Base-by-base conservation (phyloP, 768 basidiomycete genomes). In the Tremella yokohamensis region DNA sequence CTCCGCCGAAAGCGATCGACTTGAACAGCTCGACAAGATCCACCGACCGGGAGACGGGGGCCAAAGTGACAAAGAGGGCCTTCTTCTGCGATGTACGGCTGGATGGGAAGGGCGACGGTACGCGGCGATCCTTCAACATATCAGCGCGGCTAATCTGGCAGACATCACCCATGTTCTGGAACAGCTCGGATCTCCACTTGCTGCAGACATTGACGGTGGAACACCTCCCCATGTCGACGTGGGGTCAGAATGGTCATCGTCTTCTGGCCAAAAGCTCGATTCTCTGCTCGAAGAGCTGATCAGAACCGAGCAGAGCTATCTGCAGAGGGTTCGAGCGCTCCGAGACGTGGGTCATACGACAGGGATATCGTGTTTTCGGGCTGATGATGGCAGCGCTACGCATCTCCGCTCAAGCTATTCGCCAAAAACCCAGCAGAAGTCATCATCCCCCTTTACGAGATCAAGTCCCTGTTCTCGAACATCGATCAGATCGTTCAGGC, bases 381-480 rank as follows among this genome's bases (percentile, higher is more conserved):
- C n/a, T n/a, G 9, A 48, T 19, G 22, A 48, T 44, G 2, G 18
- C 63, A 81, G 80, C 85, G 89, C 67, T 98, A 96, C 71, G 94
- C 93, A 34, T 87, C 90, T 73, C 96, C 92, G 8, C 80, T 99
- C 24, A 84, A 92, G 38, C 83, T 83, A 44, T 99, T 93, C 73
- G 84, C 94, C 19, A 83, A 84, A 54, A 85, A 82, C 74, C 88
- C 89, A 72, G 86, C 87, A 58, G 92, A 89, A 0, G 85, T 88
- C 37, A 89, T 99, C 66, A 83, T 99, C 45, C 87, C 88, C 0
- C 78, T 84, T 19, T 97, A 94, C 74, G 89, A 97, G 74, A 93
- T 93, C 34, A 92, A 89, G 63, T 89, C 84, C 1, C 81, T 99
- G 20, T 98, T 99, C 66, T 90, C 89, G 54, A 98, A 99, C 77